Evolutionary conservation across 1,284 basidiomycete genomes (phyloP).

Genomic region (Neolentinus lepideus): DNA sequence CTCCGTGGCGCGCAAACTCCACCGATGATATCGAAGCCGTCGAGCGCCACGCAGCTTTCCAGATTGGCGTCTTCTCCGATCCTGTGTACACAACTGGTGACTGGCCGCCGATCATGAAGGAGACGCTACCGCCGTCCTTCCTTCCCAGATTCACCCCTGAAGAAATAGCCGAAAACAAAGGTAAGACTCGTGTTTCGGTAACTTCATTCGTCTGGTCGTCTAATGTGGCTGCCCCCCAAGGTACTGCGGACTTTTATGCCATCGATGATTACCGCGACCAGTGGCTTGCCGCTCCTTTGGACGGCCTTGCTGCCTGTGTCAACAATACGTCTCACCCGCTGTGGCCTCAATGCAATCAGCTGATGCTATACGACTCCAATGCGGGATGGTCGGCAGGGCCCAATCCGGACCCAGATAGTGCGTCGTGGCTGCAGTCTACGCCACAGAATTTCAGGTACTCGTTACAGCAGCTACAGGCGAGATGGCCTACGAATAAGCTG

Average conservation of each 20-base stretch:
- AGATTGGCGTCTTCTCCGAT: constrained; percentile 36
- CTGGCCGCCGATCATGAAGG: constrained; percentile 38
- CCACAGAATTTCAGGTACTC: constrained; percentile 30
- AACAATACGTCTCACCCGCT: constrained; percentile 30
- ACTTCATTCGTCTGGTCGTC: not conserved
- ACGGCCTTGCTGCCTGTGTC: constrained; percentile 32
- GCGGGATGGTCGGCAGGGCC: constrained; percentile 36
- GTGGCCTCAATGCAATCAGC: constrained; percentile 35
- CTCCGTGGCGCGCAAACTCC: constrained; percentile 35
- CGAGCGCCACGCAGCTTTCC: constrained; percentile 39
- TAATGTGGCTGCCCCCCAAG: constrained; percentile 13
- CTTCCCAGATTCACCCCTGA: constrained; percentile 36
- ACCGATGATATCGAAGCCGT: constrained; percentile 34
- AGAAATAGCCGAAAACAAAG: constrained; percentile 33
- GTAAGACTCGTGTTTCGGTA: constrained; percentile 12
- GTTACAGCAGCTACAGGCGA: constrained; percentile 26
- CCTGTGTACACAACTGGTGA: constrained; percentile 38
- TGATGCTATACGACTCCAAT: constrained; percentile 29
- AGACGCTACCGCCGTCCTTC: constrained; percentile 32
- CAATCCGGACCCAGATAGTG: constrained; percentile 29
- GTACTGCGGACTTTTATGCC: constrained; percentile 41
- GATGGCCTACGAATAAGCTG: constrained; percentile 40
- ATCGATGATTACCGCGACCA: constrained; percentile 36
- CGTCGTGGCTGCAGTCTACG: constrained; percentile 33
- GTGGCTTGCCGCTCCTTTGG: constrained; percentile 30